These are phyloP conservation scores for Verticillium klebahnii DNA, from an alignment of 2,329 filamentous ascomycete species.

Conservation along the genomic window DNA sequence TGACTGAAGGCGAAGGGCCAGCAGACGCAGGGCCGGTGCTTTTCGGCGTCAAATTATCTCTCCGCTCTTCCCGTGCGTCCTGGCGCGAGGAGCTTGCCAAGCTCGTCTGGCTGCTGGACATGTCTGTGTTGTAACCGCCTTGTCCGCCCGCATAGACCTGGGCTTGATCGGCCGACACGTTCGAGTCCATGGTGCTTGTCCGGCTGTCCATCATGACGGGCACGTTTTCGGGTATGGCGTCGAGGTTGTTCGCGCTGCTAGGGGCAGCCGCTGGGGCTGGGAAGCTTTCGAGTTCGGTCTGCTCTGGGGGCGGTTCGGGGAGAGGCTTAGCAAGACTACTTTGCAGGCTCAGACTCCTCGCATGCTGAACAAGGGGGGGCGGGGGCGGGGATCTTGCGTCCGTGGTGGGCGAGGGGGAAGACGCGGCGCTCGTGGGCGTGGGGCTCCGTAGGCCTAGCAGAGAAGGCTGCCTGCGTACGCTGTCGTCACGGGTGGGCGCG, in stretches of 20 bases:
- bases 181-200: slow-evolving; percentile 46
- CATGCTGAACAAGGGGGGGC: slow-evolving; percentile 36
- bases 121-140: slow-evolving; percentile 29
- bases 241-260: slow-evolving; percentile 23
- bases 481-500: slow-evolving; percentile 38
- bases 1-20: slow-evolving; percentile 50
- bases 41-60: slow-evolving; percentile 44
- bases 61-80: slow-evolving; percentile 38
- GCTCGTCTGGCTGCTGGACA: slow-evolving; percentile 22
- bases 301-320: slow-evolving; percentile 41
- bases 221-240: slow-evolving; percentile 21
- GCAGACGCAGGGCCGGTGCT: slow-evolving; percentile 51
- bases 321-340: slow-evolving; percentile 55
- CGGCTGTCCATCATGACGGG: slow-evolving; percentile 35
- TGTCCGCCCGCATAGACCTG: slow-evolving; percentile 29
- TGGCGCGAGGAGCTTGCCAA: slow-evolving; percentile 19
- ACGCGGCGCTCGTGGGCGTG: slow-evolving; percentile 17
- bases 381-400: slow-evolving; percentile 4
- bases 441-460: slow-evolving; percentile 32
- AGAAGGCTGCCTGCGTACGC: slow-evolving; percentile 39
- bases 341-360: slow-evolving; percentile 48
- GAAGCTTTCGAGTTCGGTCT: background rate
- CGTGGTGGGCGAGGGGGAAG: slow-evolving; percentile 21
- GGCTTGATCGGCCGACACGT: slow-evolving; percentile 21
- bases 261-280: slow-evolving; percentile 25